phyloP scores from a whole-genome alignment of 345 rosid species.

The Eucalyptus pumila region DNA sequence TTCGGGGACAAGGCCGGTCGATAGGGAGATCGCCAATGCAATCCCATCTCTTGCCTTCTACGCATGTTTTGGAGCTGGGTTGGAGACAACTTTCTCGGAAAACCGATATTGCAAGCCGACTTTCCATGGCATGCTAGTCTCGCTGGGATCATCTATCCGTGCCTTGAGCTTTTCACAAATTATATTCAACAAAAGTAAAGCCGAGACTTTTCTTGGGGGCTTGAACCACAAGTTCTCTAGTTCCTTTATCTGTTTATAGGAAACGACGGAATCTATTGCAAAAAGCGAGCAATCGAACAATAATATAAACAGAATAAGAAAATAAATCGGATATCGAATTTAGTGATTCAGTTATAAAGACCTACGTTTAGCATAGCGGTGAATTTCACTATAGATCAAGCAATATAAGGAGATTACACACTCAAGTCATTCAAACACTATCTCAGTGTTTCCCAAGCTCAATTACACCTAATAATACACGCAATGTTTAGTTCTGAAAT shows the following conservation, averaged over 20 bases:
- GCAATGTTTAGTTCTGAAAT: rapidly evolving
- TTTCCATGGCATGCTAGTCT: conserved; percentile 21
- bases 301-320: too few relatives aligned
- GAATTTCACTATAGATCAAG: too few relatives aligned
- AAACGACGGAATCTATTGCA: not conserved
- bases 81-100: conserved; percentile 27
- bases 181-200: conserved; percentile 32
- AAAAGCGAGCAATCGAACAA: too few relatives aligned
- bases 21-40: conserved; percentile 32
- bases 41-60: conserved; percentile 57
- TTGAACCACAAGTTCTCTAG: conserved; percentile 29
- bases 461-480: too few relatives aligned
- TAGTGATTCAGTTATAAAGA: too few relatives aligned
- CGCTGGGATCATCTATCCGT: conserved; percentile 49
- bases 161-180: conserved; percentile 50
- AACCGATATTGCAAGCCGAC: conserved; percentile 51
- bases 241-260: conserved; percentile 10
- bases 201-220: conserved; percentile 50
- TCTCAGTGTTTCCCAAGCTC: too few relatives aligned
- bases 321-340: too few relatives aligned
- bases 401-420: too few relatives aligned
- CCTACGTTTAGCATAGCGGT: rapidly evolving
- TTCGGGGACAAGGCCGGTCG: conserved; percentile 12
- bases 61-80: conserved; percentile 42
- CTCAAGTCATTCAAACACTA: too few relatives aligned